Evolutionary conservation across 306 rosid species (phyloP).

Genomic region (Medicago lupulina): DNA sequence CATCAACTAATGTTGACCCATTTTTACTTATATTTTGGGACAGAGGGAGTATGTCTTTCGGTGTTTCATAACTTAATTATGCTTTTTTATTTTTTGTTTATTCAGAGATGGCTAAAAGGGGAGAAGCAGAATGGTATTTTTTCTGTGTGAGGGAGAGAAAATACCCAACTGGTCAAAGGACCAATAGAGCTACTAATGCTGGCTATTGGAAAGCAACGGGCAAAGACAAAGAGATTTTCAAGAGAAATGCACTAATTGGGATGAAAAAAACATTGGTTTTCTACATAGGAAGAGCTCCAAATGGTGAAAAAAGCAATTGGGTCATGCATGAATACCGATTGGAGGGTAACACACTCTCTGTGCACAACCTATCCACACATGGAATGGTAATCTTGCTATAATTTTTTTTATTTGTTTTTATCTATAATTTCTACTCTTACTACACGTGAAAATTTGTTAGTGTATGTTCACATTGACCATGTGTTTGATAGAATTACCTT

Average conservation of each 20-base stretch:
- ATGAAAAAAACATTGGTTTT: slow-evolving; percentile 91
- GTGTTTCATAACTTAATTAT: slow-evolving; percentile 1
- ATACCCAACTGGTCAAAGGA: slow-evolving; percentile 75
- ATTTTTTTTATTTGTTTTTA: background rate
- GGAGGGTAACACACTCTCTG: slow-evolving; percentile 52
- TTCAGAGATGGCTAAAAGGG: slow-evolving; percentile 79
- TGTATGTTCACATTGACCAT: background rate
- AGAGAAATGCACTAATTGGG: slow-evolving; percentile 55
- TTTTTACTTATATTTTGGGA: too few species aligned
- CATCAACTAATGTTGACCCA: too few species aligned
- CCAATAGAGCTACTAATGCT: slow-evolving; percentile 75
- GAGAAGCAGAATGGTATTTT: slow-evolving; percentile 83
- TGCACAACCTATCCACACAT: slow-evolving; percentile 39
- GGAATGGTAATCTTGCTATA: slow-evolving; percentile 47
- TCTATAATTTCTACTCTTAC: too few species aligned
- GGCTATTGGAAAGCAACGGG: slow-evolving; percentile 97
- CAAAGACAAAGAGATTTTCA: slow-evolving; percentile 71
- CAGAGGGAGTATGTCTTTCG: too few species aligned
- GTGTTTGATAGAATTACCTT: background rate
- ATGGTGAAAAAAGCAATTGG: slow-evolving; percentile 77
- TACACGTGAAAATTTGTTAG: too few species aligned
- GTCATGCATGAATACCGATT: slow-evolving; percentile 83
- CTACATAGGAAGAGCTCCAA: slow-evolving; percentile 84
- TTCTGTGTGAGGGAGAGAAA: slow-evolving; percentile 72
- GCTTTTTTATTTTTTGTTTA: background rate